Evolutionary conservation across 495 filamentous ascomycete species (phyloP).

Genomic region (Endocarpon pusillum): DNA sequence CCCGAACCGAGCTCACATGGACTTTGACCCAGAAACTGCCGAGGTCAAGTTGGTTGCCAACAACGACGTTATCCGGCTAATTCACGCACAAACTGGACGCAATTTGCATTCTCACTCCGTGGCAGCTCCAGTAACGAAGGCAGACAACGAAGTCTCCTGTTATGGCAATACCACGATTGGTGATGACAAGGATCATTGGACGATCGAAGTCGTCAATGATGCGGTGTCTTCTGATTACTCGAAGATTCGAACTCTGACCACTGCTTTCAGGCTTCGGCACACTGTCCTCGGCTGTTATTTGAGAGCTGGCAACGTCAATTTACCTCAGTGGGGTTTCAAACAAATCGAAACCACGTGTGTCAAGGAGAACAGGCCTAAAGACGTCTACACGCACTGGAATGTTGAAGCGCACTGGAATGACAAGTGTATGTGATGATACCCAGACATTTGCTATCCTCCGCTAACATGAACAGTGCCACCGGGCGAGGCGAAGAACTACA

Average conservation of each 20-base stretch:
- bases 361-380: slow-evolving; percentile 81
- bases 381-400: slow-evolving; percentile 98
- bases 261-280: slow-evolving; percentile 80
- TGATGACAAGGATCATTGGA: slow-evolving; percentile 97
- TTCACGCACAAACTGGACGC: slow-evolving; percentile 89
- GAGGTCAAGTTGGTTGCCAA: slow-evolving; percentile 60
- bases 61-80: slow-evolving; percentile 64
- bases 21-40: slow-evolving; percentile 54
- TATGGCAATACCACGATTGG: slow-evolving; percentile 96
- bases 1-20: slow-evolving; percentile 59
- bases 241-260: slow-evolving; percentile 81
- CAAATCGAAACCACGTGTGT: slow-evolving; percentile 94
- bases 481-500: slow-evolving; percentile 82
- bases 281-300: slow-evolving; percentile 78
- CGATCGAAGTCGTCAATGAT: slow-evolving; percentile 79
- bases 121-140: slow-evolving; percentile 74
- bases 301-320: slow-evolving; percentile 85
- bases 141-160: slow-evolving; percentile 78
- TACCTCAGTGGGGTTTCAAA: slow-evolving; percentile 99
- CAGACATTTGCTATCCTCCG: slow-evolving; percentile 5
- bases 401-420: slow-evolving; percentile 92
- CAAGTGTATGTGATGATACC: slow-evolving; percentile 46
- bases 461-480: slow-evolving; percentile 48
- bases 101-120: slow-evolving; percentile 91
- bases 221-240: slow-evolving; percentile 71